Conservation (phyloP, 805 yeast species). For the Myxozyma kluyveri region DNA sequence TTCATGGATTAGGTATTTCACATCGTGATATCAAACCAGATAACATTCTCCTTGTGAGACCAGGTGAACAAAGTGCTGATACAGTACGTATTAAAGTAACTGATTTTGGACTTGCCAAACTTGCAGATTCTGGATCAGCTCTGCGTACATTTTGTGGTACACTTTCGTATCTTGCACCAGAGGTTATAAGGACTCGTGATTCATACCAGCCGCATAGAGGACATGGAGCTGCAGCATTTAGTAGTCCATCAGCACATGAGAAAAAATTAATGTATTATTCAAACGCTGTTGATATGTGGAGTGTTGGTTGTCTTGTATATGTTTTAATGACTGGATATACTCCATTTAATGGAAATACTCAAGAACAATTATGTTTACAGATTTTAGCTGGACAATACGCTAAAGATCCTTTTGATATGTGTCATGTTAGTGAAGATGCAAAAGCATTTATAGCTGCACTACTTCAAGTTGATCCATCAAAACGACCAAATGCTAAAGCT, state of each 20-base stretch:
- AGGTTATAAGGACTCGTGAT: conserved; percentile 55
- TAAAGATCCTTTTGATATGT: conserved; percentile 56
- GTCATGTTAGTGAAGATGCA: conserved; percentile 65
- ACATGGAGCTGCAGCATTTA: conserved; percentile 32
- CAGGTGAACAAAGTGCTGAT: conserved; percentile 56
- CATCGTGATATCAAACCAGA: conserved; percentile 97
- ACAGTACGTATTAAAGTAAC: conserved; percentile 79
- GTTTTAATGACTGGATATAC: conserved; percentile 88
- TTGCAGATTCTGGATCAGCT: conserved; percentile 75
- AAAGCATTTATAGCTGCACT: conserved; percentile 67
- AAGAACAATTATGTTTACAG: conserved; percentile 74
- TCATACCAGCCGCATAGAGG: conserved; percentile 24
- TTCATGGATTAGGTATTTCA: conserved; percentile 86
- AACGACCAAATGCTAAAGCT: conserved; percentile 67
- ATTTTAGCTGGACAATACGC: conserved; percentile 78
- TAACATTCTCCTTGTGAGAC: conserved; percentile 83
- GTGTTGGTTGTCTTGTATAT: conserved; percentile 89
- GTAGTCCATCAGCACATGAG: not conserved
- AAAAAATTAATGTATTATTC: conserved; percentile 51
- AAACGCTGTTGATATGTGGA: conserved; percentile 94
- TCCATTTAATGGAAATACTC: conserved; percentile 93
- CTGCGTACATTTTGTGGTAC: conserved; percentile 98
- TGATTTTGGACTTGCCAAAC: conserved; percentile 94
- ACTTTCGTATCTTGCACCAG: conserved; percentile 95
- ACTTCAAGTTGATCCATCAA: conserved; percentile 71